phyloP scores from a whole-genome alignment of 2,329 filamentous ascomycete species.

The Nigrograna mackinnonii region DNA sequence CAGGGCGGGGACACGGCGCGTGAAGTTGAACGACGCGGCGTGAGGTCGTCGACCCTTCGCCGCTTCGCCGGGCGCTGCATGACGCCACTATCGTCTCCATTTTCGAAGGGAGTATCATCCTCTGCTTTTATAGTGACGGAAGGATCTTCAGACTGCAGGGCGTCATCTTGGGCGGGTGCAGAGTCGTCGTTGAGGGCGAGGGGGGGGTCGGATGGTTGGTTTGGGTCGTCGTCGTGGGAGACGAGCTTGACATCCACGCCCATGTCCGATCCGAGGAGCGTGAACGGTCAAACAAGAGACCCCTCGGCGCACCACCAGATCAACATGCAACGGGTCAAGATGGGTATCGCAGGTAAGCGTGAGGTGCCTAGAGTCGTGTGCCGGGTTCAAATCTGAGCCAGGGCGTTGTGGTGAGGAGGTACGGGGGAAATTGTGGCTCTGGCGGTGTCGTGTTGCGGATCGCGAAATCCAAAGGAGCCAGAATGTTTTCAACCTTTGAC shows the following conservation, averaged over 20 bases:
- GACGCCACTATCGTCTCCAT: slow-evolving; percentile 25
- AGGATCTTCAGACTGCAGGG: slow-evolving; percentile 14
- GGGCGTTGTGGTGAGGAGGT: slow-evolving; percentile 27
- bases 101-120: slow-evolving; percentile 18
- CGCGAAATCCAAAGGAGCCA: slow-evolving; percentile 15
- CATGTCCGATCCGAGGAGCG: slow-evolving; percentile 38
- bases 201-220: slow-evolving; percentile 24
- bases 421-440: slow-evolving; percentile 20
- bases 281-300: too few relatives aligned
- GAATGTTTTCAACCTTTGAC: too few relatives aligned
- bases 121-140: slow-evolving; percentile 33
- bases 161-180: slow-evolving; percentile 18
- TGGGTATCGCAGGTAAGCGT: slow-evolving; percentile 23
- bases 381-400: slow-evolving; percentile 33
- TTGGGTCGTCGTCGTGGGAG: slow-evolving; percentile 32
- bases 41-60: slow-evolving; percentile 55
- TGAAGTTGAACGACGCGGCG: slow-evolving; percentile 38
- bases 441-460: slow-evolving; percentile 28
- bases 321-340: slow-evolving; percentile 29
- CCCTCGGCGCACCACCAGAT: slow-evolving; percentile 34
- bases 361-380: slow-evolving; percentile 19
- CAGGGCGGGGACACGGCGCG: slow-evolving; percentile 80
- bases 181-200: slow-evolving; percentile 20
- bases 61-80: slow-evolving; percentile 58
- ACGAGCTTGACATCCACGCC: slow-evolving; percentile 28